Base-by-base conservation (phyloP, 805 yeast genomes). In the Candida easanensis region DNA sequence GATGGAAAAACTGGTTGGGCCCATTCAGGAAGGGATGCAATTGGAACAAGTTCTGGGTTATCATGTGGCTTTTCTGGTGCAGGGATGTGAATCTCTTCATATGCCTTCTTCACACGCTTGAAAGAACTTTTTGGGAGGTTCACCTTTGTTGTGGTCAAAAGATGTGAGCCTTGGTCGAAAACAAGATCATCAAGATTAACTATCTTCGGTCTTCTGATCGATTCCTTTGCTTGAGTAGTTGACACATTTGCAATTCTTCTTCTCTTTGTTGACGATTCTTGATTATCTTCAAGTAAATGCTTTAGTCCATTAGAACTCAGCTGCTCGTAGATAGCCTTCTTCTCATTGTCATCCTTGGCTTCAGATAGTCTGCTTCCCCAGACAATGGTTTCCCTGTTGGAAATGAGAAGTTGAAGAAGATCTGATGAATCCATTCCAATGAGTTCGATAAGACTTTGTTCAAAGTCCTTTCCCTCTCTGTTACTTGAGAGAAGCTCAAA, bases 61-160 rank as follows among this genome's bases (percentile, higher is more conserved):
- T 65, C 66, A 2, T 62, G 64, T 4, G 79, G 72, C 20, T 74
- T 70, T 14, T 65, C 61, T 0, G 97, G 96, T 0, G 97, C 82
- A 0, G 99, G 99, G n/a, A 93, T 79, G 49, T 82, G 89, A 28
- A 90, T 86, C 53, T 88, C 95, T 57, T 91, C 98, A 64, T 91
- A 91, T 5, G 76, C 66, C 45, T 77, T 80, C 50, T 81, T 81
- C 11, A 79, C 77, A 46, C 85, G 77, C 56, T 86, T 88, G 60
- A 79, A 85, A 0, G 98, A 85, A 3, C 95, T 96, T 45, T 75
- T 75, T 0, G 99, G 98, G 4, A 93, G 74, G 41, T 74, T 73
- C 18, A 93, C 79, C 46, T 80, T 83, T 1, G 83, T 66, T 0
- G 76, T 71, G 1, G 89, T 75, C 77, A 83, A 73, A 10, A 84